Base-by-base conservation (phyloP, 257 asterid species). In the Nicotiana otophora region DNA sequence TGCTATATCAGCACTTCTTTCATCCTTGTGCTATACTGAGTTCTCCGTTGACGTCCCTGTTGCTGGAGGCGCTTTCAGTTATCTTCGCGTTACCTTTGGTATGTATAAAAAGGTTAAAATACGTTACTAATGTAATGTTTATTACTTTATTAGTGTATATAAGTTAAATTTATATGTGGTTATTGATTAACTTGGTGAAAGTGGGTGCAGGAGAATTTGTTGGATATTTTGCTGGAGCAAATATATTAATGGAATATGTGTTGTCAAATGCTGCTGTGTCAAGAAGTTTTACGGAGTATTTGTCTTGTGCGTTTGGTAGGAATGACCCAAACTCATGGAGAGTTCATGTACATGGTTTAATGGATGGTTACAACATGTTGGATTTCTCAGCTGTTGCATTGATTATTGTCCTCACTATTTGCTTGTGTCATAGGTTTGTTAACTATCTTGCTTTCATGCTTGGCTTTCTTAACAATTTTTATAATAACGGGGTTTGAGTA, bases 31-130 rank as follows among this genome's bases (percentile, higher is more conserved):
- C 64, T 86, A 88, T 19, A 86, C 88, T 61, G 91, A 88, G 70
- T 88, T 88, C 80, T 76, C 88, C 14, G 82, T 86, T 80, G 84
- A 81, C 15, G 70, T 86, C 0, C 91, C 89, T 0, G 91, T 88
- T 17, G 89, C 91, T 15, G 89, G 91, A 17, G 91, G 91, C 0
- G 91, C 91, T 23, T 88, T 88, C 51, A 88, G 91, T 28, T 88
- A 88, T 46, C 86, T 88, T 5, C 82, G 91, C 15, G 88, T 88
- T 30, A 86, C 91, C 74, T 88, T 88, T 81, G 91, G 91, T 87
- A 53, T 53, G 19, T 11, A 53, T 14, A 53, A 11, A 42, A 42
- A 42, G 51, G 51, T 42, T 9, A 42, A 42, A 42, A 42, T 42
- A 9, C 9, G 9, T 8, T 42, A 42, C 4, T 42, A 9, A 9